phyloP scores from a whole-genome alignment of 1,284 basidiomycete genomes.

The Cystobasidium slooffiae region DNA sequence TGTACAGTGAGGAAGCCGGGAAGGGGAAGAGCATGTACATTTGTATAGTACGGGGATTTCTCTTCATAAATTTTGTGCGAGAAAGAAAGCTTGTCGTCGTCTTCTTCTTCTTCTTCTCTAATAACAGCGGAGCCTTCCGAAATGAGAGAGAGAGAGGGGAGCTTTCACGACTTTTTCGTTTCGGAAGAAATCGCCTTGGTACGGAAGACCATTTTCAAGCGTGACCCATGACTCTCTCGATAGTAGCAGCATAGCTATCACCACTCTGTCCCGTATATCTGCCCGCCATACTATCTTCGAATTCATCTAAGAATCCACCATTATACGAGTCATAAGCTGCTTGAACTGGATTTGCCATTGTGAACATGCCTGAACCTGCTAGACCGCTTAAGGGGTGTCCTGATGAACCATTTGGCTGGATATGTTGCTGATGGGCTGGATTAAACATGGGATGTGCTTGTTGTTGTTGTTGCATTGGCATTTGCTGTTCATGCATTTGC shows the following conservation, averaged over 20 bases:
- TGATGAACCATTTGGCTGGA: neutral
- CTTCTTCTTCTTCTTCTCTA: no score
- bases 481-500: neutral
- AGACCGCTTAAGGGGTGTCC: neutral
- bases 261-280: conserved; percentile 38
- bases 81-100: no score
- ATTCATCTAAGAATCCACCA: conserved; percentile 32
- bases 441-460: neutral
- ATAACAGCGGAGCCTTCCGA: no score
- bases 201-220: no score
- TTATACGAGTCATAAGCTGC: conserved; percentile 39
- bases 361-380: conserved; percentile 20
- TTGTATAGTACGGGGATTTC: no score
- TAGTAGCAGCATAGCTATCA: conserved; percentile 29
- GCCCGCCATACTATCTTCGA: conserved; percentile 30
- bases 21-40: no score
- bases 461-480: conserved; percentile 14
- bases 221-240: conserved; percentile 42
- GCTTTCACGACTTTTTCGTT: no score
- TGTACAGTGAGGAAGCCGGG: no score
- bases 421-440: neutral
- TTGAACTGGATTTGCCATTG: conserved; percentile 28
- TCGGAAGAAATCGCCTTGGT: no score
- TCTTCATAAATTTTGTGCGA: no score
- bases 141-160: no score